Conservation (phyloP, 164 flowering plant species). For the Magnolia changhungtana region DNA sequence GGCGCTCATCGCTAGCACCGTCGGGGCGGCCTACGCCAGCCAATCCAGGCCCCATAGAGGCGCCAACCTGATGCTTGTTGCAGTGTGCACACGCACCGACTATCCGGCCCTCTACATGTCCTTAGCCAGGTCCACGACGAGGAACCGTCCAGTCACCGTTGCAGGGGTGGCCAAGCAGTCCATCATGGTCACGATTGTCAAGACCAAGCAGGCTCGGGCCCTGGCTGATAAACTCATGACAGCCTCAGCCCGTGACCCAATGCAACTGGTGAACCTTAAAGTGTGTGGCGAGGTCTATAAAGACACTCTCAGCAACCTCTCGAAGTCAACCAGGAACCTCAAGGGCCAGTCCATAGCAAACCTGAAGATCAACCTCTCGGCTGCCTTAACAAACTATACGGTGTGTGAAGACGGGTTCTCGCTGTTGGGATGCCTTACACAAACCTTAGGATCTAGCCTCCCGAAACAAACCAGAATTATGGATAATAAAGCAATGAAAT, state of each 20-base stretch:
- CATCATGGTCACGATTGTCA: not conserved
- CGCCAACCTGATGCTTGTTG: not conserved
- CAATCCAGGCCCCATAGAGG: not conserved
- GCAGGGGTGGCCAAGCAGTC: not conserved
- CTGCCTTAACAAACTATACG: slow-evolving; percentile 14
- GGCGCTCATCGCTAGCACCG: not conserved
- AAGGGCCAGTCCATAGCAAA: not conserved
- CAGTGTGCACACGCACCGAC: slow-evolving; percentile 7
- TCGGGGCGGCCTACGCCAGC: not conserved
- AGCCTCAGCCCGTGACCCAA: not conserved
- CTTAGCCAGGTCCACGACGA: not conserved
- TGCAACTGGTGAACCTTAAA: not conserved
- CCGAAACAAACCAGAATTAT: too few species aligned
- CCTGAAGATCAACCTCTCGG: slow-evolving; percentile 26
- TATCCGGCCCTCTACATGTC: slow-evolving; percentile 13
- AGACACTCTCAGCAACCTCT: slow-evolving; percentile 7
- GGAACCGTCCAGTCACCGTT: not conserved
- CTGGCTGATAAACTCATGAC: not conserved
- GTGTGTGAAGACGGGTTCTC: slow-evolving; percentile 3
- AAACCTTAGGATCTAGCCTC: too few species aligned
- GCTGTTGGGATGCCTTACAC: too few species aligned
- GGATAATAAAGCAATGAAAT: too few species aligned
- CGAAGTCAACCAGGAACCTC: not conserved
- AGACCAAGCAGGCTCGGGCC: not conserved
- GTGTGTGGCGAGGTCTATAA: slow-evolving; percentile 9